phyloP scores from a whole-genome alignment of 2,329 filamentous ascomycete species.

The Spiromastix sp. region DNA sequence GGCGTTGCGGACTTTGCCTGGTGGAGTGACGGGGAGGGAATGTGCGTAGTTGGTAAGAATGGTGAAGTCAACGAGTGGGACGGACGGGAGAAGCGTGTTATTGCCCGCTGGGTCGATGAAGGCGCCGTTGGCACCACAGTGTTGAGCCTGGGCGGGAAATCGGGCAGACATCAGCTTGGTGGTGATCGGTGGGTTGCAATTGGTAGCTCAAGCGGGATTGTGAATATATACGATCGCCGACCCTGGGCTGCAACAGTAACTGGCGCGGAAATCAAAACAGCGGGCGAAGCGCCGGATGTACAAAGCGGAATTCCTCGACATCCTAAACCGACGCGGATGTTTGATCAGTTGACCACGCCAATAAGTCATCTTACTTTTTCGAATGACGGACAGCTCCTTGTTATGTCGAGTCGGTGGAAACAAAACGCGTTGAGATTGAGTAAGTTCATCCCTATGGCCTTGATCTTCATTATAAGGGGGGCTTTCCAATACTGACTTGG shows the following conservation, averaged over 20 bases:
- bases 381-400: conserved; percentile 79
- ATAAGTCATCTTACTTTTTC: conserved; percentile 73
- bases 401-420: conserved; percentile 78
- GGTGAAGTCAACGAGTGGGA: conserved; percentile 89
- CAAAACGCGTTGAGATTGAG: conserved; percentile 70
- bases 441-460: conserved; percentile 17
- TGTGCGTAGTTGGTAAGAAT: conserved; percentile 74
- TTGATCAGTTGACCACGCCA: conserved; percentile 82
- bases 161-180: conserved; percentile 40
- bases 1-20: conserved; percentile 86
- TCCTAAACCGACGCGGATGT: conserved; percentile 60
- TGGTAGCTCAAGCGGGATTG: conserved; percentile 75
- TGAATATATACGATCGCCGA: conserved; percentile 84
- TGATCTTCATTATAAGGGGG: conserved; percentile 7
- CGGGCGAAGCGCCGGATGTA: conserved; percentile 12
- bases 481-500: conserved; percentile 1
- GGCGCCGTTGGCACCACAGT: conserved; percentile 79
- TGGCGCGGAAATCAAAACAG: conserved; percentile 24
- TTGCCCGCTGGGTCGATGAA: conserved; percentile 82
- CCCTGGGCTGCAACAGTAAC: conserved; percentile 42
- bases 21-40: conserved; percentile 76
- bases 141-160: conserved; percentile 56
- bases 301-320: conserved; percentile 48
- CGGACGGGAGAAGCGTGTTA: conserved; percentile 54
- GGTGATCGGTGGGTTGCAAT: conserved; percentile 82